These are phyloP conservation scores for Blastobotrys petasosporus DNA, from an alignment of 1,139 yeast species.

Conservation along the genomic window DNA sequence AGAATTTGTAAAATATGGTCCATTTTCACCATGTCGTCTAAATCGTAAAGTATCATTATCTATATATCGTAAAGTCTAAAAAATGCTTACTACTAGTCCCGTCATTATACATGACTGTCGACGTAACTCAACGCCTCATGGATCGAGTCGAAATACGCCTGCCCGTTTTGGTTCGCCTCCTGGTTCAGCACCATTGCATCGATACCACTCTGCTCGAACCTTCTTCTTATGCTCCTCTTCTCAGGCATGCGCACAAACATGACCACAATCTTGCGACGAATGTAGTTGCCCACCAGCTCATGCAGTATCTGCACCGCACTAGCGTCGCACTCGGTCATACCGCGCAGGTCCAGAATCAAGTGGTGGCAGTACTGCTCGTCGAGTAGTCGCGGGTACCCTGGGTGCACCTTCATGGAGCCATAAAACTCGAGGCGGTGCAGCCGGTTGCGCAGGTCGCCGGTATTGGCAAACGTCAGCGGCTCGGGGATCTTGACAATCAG, in stretches of 20 bases:
- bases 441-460: slow-evolving; percentile 73
- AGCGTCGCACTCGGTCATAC: slow-evolving; percentile 83
- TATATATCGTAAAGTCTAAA: no score
- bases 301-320: slow-evolving; percentile 74
- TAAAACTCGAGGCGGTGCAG: slow-evolving; percentile 73
- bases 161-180: slow-evolving; percentile 13
- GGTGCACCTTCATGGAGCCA: slow-evolving; percentile 81
- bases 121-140: slow-evolving; percentile 33
- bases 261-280: slow-evolving; percentile 54
- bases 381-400: slow-evolving; percentile 60
- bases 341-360: slow-evolving; percentile 75
- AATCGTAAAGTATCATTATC: no score
- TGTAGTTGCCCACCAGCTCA: slow-evolving; percentile 49
- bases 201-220: slow-evolving; percentile 37
- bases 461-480: slow-evolving; percentile 86
- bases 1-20: slow-evolving; percentile 9
- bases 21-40: neutral
- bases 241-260: slow-evolving; percentile 61
- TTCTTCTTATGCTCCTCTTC: slow-evolving; percentile 35
- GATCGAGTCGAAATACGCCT: slow-evolving; percentile 32
- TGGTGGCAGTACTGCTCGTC: slow-evolving; percentile 52
- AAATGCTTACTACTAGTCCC: no score
- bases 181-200: slow-evolving; percentile 28
- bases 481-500: slow-evolving; percentile 85
- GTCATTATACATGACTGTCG: slow-evolving; percentile 19